A percentile compares a stretch with the other conserved stretches of the same genome.
Conservation (phyloP, 192 early-diverging fungal species). For the Phycomyces nitens region DNA sequence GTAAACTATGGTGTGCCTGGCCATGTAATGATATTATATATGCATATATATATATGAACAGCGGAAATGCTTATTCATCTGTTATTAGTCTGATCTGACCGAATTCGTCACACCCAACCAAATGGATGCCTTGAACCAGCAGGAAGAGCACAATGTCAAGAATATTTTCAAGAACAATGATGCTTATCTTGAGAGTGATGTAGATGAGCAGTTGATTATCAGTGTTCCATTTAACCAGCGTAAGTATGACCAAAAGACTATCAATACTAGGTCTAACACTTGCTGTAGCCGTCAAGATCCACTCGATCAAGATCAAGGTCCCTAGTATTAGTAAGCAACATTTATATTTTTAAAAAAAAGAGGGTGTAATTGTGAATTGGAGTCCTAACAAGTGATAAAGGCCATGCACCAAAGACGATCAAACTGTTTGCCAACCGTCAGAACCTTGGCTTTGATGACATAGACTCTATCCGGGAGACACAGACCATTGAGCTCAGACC, state of each 20-base stretch:
- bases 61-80: too few relatives aligned
- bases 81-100: slow-evolving; percentile 55
- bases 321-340: slow-evolving; percentile 15
- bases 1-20: slow-evolving; percentile 39
- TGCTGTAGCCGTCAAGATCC: slow-evolving; percentile 52
- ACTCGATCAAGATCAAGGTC: slow-evolving; percentile 54
- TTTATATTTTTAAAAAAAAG: neutral
- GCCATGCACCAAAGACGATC: slow-evolving; percentile 82
- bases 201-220: slow-evolving; percentile 93
- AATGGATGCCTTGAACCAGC: slow-evolving; percentile 85
- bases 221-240: slow-evolving; percentile 84
- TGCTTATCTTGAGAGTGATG: slow-evolving; percentile 81
- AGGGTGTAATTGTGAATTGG: neutral
- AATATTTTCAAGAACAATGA: slow-evolving; percentile 75
- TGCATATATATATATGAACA: too few relatives aligned
- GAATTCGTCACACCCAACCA: slow-evolving; percentile 64
- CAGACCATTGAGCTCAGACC: slow-evolving; percentile 72
- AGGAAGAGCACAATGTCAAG: slow-evolving; percentile 66
- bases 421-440: slow-evolving; percentile 82
- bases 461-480: slow-evolving; percentile 67
- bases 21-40: slow-evolving; percentile 40
- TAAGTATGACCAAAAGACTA: slow-evolving; percentile 9
- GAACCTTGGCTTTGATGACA: slow-evolving; percentile 85
- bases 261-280: neutral
- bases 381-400: too few relatives aligned